Evolutionary conservation across 1,139 yeast species (phyloP).

Genomic region (Pichia sp.): DNA sequence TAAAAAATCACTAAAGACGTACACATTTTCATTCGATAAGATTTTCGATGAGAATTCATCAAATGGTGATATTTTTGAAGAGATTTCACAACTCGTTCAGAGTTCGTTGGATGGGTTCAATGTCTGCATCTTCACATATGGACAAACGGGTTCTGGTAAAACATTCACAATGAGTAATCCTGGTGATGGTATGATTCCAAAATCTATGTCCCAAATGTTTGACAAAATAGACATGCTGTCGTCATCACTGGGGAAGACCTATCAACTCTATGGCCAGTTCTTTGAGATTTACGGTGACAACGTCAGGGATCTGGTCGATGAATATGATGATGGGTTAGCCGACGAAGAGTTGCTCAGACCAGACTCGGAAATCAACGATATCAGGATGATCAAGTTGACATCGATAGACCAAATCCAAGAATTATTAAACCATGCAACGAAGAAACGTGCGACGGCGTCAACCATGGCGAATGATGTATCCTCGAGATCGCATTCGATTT

Average conservation of each 20-base stretch:
- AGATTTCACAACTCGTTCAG: slow-evolving; percentile 83
- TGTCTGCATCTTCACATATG: slow-evolving; percentile 95
- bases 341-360: slow-evolving; percentile 6
- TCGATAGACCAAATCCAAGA: slow-evolving; percentile 47
- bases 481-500: slow-evolving; percentile 67
- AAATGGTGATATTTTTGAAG: slow-evolving; percentile 73
- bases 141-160: slow-evolving; percentile 98
- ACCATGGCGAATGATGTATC: slow-evolving; percentile 83
- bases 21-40: slow-evolving; percentile 71
- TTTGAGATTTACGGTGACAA: slow-evolving; percentile 88
- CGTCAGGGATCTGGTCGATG: slow-evolving; percentile 63
- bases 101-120: slow-evolving; percentile 89
- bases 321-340: slow-evolving; percentile 24
- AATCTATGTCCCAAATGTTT: slow-evolving; percentile 73
- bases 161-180: slow-evolving; percentile 85
- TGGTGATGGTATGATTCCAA: slow-evolving; percentile 78
- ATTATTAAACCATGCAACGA: slow-evolving; percentile 54
- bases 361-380: slow-evolving; percentile 57
- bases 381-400: slow-evolving; percentile 48
- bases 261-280: slow-evolving; percentile 69
- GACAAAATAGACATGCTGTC: slow-evolving; percentile 49
- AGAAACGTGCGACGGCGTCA: slow-evolving; percentile 74
- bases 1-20: slow-evolving; percentile 22
- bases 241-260: slow-evolving; percentile 60
- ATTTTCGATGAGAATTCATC: slow-evolving; percentile 57